Conservation (phyloP, 208 protist genomes). For the Angomonas desouzai region DNA sequence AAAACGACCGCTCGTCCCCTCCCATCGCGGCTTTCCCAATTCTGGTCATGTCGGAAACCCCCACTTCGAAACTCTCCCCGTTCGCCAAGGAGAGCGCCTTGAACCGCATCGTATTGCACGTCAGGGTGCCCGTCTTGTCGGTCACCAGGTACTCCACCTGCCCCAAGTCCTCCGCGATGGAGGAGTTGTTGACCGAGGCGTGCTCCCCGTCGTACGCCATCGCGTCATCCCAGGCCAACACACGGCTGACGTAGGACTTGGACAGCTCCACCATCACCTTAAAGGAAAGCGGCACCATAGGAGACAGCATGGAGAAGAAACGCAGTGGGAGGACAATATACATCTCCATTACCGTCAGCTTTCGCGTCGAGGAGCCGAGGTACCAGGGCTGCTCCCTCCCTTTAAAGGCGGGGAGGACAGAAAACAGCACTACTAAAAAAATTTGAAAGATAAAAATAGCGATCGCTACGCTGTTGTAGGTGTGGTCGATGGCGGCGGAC, state of each 20-base stretch:
- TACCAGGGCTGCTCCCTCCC: slow-evolving; percentile 56
- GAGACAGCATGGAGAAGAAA: slow-evolving; percentile 89
- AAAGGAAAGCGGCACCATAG: slow-evolving; percentile 95
- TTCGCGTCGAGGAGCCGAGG: slow-evolving; percentile 26
- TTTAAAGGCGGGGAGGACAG: slow-evolving; percentile 43
- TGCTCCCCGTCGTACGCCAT: slow-evolving; percentile 48
- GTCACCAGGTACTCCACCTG: slow-evolving; percentile 90
- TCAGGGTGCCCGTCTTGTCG: slow-evolving; percentile 95
- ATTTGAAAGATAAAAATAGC: slow-evolving; percentile 89
- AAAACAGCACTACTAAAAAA: slow-evolving; percentile 63
- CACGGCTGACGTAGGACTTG: slow-evolving; percentile 82
- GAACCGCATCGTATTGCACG: slow-evolving; percentile 87
- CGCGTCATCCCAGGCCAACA: slow-evolving; percentile 86
- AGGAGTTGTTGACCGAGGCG: slow-evolving; percentile 78
- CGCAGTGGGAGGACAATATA: slow-evolving; percentile 79
- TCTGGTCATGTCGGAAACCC: slow-evolving; percentile 17
- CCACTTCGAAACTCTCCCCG: slow-evolving; percentile 3
- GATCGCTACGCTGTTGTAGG: slow-evolving; percentile 77
- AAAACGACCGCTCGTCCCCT: slow-evolving; percentile 14
- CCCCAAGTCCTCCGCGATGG: slow-evolving; percentile 90
- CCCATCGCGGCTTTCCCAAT: slow-evolving; percentile 12
- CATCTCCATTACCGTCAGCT: slow-evolving; percentile 34
- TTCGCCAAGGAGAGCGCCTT: slow-evolving; percentile 33
- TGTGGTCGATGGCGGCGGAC: slow-evolving; percentile 84
- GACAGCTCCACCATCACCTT: slow-evolving; percentile 93